Conservation (phyloP, 2,329 filamentous ascomycete genomes). For the Sphaerostilbella broomeana region DNA sequence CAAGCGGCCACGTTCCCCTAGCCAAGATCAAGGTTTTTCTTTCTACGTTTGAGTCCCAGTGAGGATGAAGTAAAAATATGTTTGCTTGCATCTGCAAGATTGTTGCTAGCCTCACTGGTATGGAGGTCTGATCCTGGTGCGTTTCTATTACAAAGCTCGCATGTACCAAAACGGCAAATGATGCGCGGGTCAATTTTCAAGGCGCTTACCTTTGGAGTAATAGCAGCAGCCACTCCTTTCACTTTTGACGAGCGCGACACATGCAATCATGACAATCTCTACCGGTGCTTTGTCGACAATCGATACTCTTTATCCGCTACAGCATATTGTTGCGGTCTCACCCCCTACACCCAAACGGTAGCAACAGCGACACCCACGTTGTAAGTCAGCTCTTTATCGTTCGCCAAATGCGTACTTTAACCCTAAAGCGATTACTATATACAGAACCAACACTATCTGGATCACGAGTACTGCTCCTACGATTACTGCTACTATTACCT, state of each 20-base stretch:
- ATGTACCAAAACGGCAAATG: no score
- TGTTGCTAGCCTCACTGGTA: no score
- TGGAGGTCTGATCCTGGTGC: no score
- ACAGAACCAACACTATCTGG: constrained; percentile 15
- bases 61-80: no score
- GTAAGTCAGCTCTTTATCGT: background rate
- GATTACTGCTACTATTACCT: constrained; percentile 8
- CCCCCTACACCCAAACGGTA: constrained; percentile 15
- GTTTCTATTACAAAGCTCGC: no score
- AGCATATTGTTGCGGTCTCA: constrained; percentile 17
- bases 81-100: no score
- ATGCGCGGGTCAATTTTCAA: constrained; percentile 3
- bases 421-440: background rate
- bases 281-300: constrained; percentile 19
- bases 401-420: background rate
- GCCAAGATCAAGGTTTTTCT: no score
- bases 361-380: constrained; percentile 15
- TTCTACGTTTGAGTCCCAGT: no score
- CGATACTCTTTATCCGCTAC: constrained; percentile 17
- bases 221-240: constrained; percentile 9
- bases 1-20: no score
- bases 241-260: constrained; percentile 10
- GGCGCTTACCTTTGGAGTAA: constrained; percentile 8
- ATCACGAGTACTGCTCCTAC: constrained; percentile 11
- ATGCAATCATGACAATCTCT: constrained; percentile 19